Evolutionary conservation across 192 early-diverging fungal genomes (phyloP).

Genomic region (Gaertneriomyces semiglobifer): DNA sequence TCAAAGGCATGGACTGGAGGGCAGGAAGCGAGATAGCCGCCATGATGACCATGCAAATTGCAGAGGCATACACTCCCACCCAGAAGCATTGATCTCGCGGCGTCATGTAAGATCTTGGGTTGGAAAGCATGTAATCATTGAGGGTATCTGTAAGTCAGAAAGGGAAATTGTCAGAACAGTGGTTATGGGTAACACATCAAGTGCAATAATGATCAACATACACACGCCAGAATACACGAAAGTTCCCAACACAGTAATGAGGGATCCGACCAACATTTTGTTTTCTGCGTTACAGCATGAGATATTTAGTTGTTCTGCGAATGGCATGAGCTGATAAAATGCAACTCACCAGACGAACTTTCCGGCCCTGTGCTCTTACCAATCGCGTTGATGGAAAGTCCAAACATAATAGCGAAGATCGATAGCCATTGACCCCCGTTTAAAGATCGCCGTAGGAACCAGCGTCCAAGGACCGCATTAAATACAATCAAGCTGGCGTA

Average conservation of each 20-base stretch:
- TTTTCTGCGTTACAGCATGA: slow-evolving; percentile 4
- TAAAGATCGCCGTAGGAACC: slow-evolving; percentile 30
- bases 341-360: background rate
- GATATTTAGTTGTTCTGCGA: background rate
- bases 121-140: slow-evolving; percentile 38
- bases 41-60: slow-evolving; percentile 31
- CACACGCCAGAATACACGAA: slow-evolving; percentile 41
- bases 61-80: slow-evolving; percentile 41
- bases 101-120: slow-evolving; percentile 6
- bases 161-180: background rate
- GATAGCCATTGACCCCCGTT: slow-evolving; percentile 27
- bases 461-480: slow-evolving; percentile 29
- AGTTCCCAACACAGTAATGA: slow-evolving; percentile 43
- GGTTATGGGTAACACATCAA: background rate
- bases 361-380: slow-evolving; percentile 1
- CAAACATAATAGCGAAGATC: slow-evolving; percentile 37
- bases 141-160: slow-evolving; percentile 25
- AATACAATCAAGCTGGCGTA: slow-evolving; percentile 45
- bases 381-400: slow-evolving; percentile 37
- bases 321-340: slow-evolving; percentile 4
- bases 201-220: background rate
- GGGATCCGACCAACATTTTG: slow-evolving; percentile 30
- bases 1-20: slow-evolving; percentile 35
- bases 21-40: slow-evolving; percentile 33
- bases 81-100: slow-evolving; percentile 42